phyloP scores from a whole-genome alignment of 1,284 basidiomycete genomes.

The Phellopilus nigrolimitatus region DNA sequence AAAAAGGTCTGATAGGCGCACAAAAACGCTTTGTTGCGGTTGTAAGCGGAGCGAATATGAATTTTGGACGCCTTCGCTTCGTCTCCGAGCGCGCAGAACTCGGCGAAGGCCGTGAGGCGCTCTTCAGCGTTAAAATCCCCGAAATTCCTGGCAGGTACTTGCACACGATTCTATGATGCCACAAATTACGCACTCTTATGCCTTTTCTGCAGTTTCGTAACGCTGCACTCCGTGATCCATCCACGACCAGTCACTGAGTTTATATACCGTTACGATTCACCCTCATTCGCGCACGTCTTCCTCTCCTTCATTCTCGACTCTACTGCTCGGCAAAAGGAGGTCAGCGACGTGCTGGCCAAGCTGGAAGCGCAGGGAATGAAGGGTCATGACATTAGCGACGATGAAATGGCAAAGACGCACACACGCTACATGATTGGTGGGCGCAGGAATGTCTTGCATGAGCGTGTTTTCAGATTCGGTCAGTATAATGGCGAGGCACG shows the following conservation, averaged over 20 bases:
- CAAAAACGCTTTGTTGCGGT: slow-evolving; percentile 89
- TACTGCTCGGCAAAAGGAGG: slow-evolving; percentile 59
- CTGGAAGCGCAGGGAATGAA: slow-evolving; percentile 72
- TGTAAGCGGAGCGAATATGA: slow-evolving; percentile 98
- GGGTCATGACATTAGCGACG: slow-evolving; percentile 86
- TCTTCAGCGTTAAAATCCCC: slow-evolving; percentile 91
- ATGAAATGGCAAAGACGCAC: slow-evolving; percentile 96
- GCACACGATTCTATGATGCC: slow-evolving; percentile 4
- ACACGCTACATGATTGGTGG: slow-evolving; percentile 94
- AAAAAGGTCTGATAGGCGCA: slow-evolving; percentile 77
- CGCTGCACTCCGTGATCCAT: slow-evolving; percentile 82
- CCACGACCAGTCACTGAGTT: slow-evolving; percentile 97
- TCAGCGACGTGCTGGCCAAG: slow-evolving; percentile 57
- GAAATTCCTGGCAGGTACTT: slow-evolving; percentile 84
- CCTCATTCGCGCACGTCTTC: slow-evolving; percentile 77
- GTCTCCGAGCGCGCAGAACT: slow-evolving; percentile 97
- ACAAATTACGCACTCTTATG: slow-evolving; percentile 17
- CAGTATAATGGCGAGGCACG: slow-evolving; percentile 30
- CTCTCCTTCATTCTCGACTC: slow-evolving; percentile 86
- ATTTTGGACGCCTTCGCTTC: slow-evolving; percentile 94
- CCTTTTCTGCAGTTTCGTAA: slow-evolving; percentile 65
- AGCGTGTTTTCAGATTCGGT: slow-evolving; percentile 94
- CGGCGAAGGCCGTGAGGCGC: slow-evolving; percentile 91
- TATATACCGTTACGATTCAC: slow-evolving; percentile 81
- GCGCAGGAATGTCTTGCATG: slow-evolving; percentile 68